Conservation (phyloP, 2,329 filamentous ascomycete species). For the Phoma sp. region DNA sequence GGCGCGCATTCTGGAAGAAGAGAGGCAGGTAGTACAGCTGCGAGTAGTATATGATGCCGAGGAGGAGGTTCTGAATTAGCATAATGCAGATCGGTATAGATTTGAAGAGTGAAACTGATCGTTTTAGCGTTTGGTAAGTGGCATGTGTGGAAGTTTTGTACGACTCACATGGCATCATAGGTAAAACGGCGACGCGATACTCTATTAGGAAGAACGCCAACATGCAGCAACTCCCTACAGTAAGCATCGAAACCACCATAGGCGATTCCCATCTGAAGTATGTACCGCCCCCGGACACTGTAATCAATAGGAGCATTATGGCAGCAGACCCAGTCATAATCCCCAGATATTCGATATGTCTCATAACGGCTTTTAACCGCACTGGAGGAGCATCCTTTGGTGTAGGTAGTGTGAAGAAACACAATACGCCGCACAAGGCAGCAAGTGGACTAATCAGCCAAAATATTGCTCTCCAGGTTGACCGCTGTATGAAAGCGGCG, state of each 20-base stretch:
- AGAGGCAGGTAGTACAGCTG: constrained; percentile 67
- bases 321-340: constrained; percentile 61
- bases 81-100: constrained; percentile 62
- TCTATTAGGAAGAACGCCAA: constrained; percentile 62
- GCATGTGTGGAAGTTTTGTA: neutral
- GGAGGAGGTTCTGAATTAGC: constrained; percentile 64
- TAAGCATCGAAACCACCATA: constrained; percentile 66
- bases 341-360: constrained; percentile 64
- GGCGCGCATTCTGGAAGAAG: constrained; percentile 65
- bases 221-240: constrained; percentile 55
- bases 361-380: neutral
- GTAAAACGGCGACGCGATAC: constrained; percentile 61
- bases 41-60: constrained; percentile 65
- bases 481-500: constrained; percentile 27
- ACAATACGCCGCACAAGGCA: constrained; percentile 18
- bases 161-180: constrained; percentile 61
- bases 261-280: constrained; percentile 64
- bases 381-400: constrained; percentile 59
- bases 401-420: constrained; percentile 25
- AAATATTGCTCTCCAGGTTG: constrained; percentile 32
- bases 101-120: constrained; percentile 59
- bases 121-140: neutral
- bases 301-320: constrained; percentile 67
- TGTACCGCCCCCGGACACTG: constrained; percentile 66
- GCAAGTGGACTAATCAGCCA: constrained; percentile 29